Conservation (phyloP, 805 yeast species). For the Hanseniaspora vineae region DNA sequence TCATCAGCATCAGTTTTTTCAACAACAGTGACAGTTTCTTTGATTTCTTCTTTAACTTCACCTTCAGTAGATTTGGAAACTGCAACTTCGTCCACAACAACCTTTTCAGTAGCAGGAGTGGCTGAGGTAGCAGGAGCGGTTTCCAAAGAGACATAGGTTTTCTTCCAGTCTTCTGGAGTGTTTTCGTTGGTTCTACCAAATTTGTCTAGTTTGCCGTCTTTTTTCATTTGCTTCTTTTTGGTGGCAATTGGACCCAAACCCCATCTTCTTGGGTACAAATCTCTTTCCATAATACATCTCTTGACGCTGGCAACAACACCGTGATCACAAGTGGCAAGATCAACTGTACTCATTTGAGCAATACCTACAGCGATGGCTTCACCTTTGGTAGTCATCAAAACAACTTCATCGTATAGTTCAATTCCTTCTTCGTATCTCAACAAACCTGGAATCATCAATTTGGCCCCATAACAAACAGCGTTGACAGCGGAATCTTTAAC, state of each 20-base stretch:
- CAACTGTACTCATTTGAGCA: constrained; percentile 98
- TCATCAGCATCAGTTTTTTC: constrained; percentile 32
- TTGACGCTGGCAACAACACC: constrained; percentile 98
- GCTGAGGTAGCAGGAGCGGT: constrained; percentile 34
- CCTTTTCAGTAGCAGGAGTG: constrained; percentile 23
- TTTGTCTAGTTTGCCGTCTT: constrained; percentile 94
- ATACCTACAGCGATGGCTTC: constrained; percentile 98
- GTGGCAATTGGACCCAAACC: constrained; percentile 98
- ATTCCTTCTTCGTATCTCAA: constrained; percentile 96
- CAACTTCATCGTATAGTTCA: constrained; percentile 95
- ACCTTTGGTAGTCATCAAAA: constrained; percentile 96
- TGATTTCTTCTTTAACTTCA: constrained; percentile 25
- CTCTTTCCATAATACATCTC: constrained; percentile 99
- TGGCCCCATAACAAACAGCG: constrained; percentile 98
- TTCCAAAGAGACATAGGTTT: constrained; percentile 59
- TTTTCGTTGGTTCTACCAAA: constrained; percentile 87
- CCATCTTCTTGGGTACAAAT: constrained; percentile 98
- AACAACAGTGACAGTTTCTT: constrained; percentile 17
- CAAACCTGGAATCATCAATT: constrained; percentile 96
- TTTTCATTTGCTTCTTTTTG: constrained; percentile 96
- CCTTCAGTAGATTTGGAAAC: constrained; percentile 15
- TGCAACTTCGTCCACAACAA: constrained; percentile 28
- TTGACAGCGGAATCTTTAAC: constrained; percentile 93
- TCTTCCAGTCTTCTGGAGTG: constrained; percentile 90
- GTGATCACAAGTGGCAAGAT: constrained; percentile 91